Conservation (phyloP, 129 eudicot species). For the Flaveria sonorensis region DNA sequence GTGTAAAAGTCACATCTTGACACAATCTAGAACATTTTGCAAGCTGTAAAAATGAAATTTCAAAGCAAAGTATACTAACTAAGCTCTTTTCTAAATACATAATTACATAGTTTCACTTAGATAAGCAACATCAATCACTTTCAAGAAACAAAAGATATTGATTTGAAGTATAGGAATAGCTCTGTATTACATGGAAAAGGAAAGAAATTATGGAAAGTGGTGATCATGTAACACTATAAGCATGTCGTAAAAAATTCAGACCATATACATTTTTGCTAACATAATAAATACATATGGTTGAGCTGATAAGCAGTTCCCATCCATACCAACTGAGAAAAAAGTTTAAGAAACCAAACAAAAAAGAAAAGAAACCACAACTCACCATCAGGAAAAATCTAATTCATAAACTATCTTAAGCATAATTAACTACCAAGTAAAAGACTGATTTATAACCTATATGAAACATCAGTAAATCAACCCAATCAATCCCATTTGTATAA, state of each 20-base stretch:
- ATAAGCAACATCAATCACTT: slow-evolving; percentile 5
- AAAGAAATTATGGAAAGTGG: slow-evolving; percentile 19
- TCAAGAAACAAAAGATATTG: neutral
- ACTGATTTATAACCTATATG: neutral
- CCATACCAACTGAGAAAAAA: neutral
- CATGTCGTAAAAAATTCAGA: slow-evolving; percentile 5
- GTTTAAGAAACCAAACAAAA: neutral
- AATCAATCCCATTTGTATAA: neutral
- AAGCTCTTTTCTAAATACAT: slow-evolving; percentile 14
- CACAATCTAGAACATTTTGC: slow-evolving; percentile 1
- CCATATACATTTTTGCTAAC: neutral
- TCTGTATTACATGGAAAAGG: neutral
- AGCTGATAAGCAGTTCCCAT: slow-evolving; percentile 19
- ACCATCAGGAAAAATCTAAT: neutral
- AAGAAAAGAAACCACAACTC: neutral
- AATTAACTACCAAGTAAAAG: neutral
- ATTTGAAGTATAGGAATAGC: slow-evolving; percentile 4
- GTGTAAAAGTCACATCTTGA: slow-evolving; percentile 10
- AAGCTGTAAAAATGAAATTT: neutral
- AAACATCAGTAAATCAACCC: neutral
- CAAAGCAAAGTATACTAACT: slow-evolving; percentile 1
- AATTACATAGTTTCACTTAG: neutral
- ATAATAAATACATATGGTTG: neutral
- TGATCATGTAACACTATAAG: slow-evolving; percentile 1
- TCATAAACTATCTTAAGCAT: neutral